These are phyloP conservation scores for Pyrus bretschneideri DNA, from an alignment of 306 rosid genomes.

Conservation along the genomic window DNA sequence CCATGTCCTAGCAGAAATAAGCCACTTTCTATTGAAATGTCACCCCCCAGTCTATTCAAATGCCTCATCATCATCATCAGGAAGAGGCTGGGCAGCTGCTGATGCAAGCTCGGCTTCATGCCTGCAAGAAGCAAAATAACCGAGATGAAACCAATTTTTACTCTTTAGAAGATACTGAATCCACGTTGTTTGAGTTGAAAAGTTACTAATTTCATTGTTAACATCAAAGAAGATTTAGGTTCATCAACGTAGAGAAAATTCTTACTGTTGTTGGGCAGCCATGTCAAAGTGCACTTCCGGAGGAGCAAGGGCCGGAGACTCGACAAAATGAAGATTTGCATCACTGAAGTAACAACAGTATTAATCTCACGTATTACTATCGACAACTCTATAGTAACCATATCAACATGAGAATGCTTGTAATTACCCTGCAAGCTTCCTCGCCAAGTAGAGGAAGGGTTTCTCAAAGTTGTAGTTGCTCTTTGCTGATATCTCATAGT, in stretches of 20 bases:
- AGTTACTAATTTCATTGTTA: not conserved
- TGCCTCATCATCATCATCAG: slow-evolving; percentile 55
- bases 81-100: slow-evolving; percentile 66
- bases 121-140: slow-evolving; percentile 20
- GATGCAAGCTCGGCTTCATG: slow-evolving; percentile 47
- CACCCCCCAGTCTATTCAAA: slow-evolving; percentile 37
- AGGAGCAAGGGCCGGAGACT: slow-evolving; percentile 85
- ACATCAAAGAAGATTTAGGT: not conserved
- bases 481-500: slow-evolving; percentile 82
- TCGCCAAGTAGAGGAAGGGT: slow-evolving; percentile 71
- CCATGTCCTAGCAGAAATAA: not conserved
- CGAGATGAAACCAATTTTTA: not conserved
- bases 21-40: slow-evolving; percentile 22
- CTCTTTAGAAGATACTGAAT: not conserved
- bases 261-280: slow-evolving; percentile 51
- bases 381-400: not conserved
- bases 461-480: slow-evolving; percentile 80
- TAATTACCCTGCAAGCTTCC: slow-evolving; percentile 69
- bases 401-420: not conserved
- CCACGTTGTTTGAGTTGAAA: not conserved
- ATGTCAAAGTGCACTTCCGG: slow-evolving; percentile 59
- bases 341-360: slow-evolving; percentile 33
- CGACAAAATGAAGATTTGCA: slow-evolving; percentile 57
- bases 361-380: not conserved
- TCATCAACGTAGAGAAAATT: not conserved